Base-by-base conservation (phyloP, 2,329 filamentous ascomycete genomes). In the Colletotrichum sp. region DNA sequence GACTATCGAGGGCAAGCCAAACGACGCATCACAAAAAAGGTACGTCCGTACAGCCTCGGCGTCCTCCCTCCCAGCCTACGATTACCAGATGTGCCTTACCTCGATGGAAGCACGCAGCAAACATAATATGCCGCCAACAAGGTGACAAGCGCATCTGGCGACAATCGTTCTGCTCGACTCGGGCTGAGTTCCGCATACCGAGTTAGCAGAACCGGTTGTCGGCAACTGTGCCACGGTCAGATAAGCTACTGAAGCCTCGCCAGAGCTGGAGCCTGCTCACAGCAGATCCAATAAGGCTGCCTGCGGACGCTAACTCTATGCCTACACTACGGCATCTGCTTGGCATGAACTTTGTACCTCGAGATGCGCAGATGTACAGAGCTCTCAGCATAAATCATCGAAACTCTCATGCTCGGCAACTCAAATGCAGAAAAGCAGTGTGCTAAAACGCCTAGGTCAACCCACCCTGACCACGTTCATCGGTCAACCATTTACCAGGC, bases 111-210 rank as follows among this genome's bases (percentile, higher is more conserved):
- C 39, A 64, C 39, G 21, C 49, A 30, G 16, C 10, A 21, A 68
- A 68, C 65, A 28, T 36, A 39, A 55, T 39, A 26, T 24, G 16
- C 69, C 59, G 24, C 39, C 5, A 21, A 18, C 30, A 36, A 28
- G 57, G 49, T 10, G 63, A 32, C 32, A 73, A 76, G 73, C 64
- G 73, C 69, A 64, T 21, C 73, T 64, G 44, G 32, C 69, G 57
- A 69, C 36, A 28, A 55, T 6, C 18, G 5, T 49, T 64, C 44
- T 34, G 12, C 44, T 57, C 34, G 70, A 57, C 26, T 44, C 24
- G 24, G 39, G 52, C 24, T 66, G 49, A 36, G 15, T 66, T n/a
- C 49, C 49, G 55, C 72, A 34, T 60, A 15, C 34, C 68, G 69
- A 60, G 28, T 21, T 36, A 12, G 18, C 24, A 72, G 39, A 18